Evolutionary conservation across 176 grass and related monocot genomes (phyloP), one percentile per base, ranked within the genome.

Genomic region (Saccharum spontaneum): DNA sequence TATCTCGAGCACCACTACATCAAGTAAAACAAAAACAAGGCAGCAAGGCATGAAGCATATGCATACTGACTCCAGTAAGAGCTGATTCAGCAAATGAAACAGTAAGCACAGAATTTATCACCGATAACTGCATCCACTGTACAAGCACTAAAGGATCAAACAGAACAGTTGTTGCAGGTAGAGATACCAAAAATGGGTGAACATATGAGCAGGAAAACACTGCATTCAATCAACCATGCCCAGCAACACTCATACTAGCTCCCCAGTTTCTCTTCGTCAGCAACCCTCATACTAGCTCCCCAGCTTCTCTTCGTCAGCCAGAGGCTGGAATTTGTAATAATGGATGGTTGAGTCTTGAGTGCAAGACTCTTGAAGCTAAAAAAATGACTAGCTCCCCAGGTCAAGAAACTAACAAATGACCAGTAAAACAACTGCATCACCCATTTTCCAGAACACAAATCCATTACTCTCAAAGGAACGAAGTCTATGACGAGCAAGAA

Each of bases 1-100:
- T 75, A 72, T 71, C 15, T 78, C 8, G 28, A 48, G 16, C 4
- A 1, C 20, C 49, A 46, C 30, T 44, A 41, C 63, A 84, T 38
- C 5, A 79, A 55, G 13, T 66, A 71, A 83, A 79, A 52, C 46
- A 82, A 71, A 83, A 79, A 52, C 46, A 82, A 46, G 18, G 64
- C 77, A 62, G 31, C 8, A 28, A 57, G 38, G 36, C 34, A 48
- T 44, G 43, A 24, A 43, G 57, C 16, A 76, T 64, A 2, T 20
- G 22, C n/a, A 68, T 44, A 31, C 34, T 69, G 48, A 23, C 36
- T 22, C 3, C 37, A 37, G 37, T 12, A 73, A 73, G 7, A 73
- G 41, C 7, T 48, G 20, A 38, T 69, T 67, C 24, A 41, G 10
- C 2, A 45, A 36, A 48, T 22, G n/a, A 85, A 76, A 49, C 6